phyloP scores from a whole-genome alignment of 164 flowering plant species.

The Buxus sempervirens region DNA sequence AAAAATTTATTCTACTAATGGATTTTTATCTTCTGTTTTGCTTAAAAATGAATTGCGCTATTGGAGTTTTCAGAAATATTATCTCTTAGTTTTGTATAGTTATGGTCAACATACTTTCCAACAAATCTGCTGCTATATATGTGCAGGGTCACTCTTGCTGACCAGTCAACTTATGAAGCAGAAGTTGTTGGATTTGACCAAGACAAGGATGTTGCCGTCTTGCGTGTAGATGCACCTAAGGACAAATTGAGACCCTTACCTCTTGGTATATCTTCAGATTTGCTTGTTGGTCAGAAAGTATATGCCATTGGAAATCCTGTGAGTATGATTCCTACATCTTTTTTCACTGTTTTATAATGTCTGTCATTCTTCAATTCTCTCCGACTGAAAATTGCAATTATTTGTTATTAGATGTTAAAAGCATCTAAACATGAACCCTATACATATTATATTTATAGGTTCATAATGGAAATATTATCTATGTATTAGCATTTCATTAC shows the following conservation, averaged over 20 bases:
- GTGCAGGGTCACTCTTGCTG: constrained; percentile 93
- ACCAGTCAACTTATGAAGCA: constrained; percentile 90
- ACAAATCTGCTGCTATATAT: constrained; percentile 19
- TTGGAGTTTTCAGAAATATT: not conserved
- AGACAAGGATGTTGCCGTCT: constrained; percentile 96
- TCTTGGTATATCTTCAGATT: constrained; percentile 84
- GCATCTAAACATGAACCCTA: too few relatives aligned
- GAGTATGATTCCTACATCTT: constrained; percentile 23
- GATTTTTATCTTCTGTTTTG: too few relatives aligned
- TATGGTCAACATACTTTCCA: not conserved
- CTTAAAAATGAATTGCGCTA: too few relatives aligned
- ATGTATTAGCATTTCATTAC: too few relatives aligned
- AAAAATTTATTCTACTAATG: too few relatives aligned
- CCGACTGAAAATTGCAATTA: not conserved
- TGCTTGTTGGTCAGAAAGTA: constrained; percentile 99
- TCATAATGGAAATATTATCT: too few relatives aligned
- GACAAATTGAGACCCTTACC: constrained; percentile 88
- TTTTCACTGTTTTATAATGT: not conserved
- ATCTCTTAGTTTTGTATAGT: not conserved
- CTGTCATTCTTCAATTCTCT: not conserved
- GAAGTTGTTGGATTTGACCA: constrained; percentile 94
- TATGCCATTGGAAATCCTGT: constrained; percentile 97
- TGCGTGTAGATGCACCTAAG: constrained; percentile 79
- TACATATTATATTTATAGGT: too few relatives aligned
- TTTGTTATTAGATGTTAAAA: too few relatives aligned